Evolutionary conservation across 2,329 filamentous ascomycete species (phyloP), one percentile per base, ranked within the genome.

Genomic region (Septoria petroselini): DNA sequence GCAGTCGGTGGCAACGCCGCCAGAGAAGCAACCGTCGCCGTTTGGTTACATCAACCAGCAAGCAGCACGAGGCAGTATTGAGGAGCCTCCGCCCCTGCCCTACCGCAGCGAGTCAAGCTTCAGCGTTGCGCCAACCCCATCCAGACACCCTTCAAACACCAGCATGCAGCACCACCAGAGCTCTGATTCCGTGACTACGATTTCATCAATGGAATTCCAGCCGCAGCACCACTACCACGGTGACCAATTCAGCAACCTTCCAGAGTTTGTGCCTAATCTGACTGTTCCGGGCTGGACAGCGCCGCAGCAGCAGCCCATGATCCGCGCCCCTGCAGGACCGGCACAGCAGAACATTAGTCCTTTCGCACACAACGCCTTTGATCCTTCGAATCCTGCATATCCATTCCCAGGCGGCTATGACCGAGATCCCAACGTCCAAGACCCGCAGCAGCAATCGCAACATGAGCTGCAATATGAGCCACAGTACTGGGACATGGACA

Each of bases 1-100:
- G 31, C 56, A 52, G 39, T 67, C 64, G 7, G 57, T 68, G 19
- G 58, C 65, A 7, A 68, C 66, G 11, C 66, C 67, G 21, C 62
- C 66, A 4, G 64, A 63, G 31, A 55, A 55, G 15, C 52, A 49
- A 19, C 30, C 27, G 6, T 40, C 54, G 4, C 44, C 61, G 3
- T 64, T 64, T 30, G 62, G 61, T 12, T 65, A 65, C 42, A 52
- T 66, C 48, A 54, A 67, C 14, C 64, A 64, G 34, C 58, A 57
- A 11, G 56, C 61, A 15, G 57, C 54, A 38, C 33, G 44, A 39
- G 56, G 60, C 38, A 66, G 61, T 34, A 52, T 66, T 9, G 62
- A 67, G 49, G 62, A 65, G 33, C 58, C 61, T 9, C 64, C 64
- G 4, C 62, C 65, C 6, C 40, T 65, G 40, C 58, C 64, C 1